Conservation (phyloP, 352 stramenopile genomes). For the Globisporangium splendens region DNA sequence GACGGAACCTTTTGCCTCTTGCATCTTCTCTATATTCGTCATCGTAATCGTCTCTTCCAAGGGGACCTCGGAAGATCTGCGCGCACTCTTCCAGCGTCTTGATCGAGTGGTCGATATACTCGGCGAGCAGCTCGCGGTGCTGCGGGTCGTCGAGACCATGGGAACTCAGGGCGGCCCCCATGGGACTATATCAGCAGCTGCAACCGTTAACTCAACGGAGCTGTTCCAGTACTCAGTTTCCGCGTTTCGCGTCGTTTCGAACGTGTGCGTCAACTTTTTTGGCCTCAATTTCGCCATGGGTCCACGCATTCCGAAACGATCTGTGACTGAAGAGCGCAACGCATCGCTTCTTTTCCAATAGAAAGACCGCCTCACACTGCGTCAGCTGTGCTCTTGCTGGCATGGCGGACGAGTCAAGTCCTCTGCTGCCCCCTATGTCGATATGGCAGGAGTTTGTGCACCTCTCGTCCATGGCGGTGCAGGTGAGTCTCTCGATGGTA, state of each 20-base stretch:
- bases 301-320: too few species aligned
- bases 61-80: constrained; percentile 39
- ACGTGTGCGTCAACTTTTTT: too few species aligned
- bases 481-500: constrained; percentile 64
- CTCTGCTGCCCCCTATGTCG: constrained; percentile 24
- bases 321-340: too few species aligned
- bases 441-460: constrained; percentile 53
- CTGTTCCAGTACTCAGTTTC: too few species aligned
- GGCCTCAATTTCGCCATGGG: too few species aligned
- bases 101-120: constrained; percentile 50
- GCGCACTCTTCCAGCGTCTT: constrained; percentile 54
- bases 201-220: not conserved
- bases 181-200: constrained; percentile 2
- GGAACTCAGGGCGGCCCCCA: constrained; percentile 23
- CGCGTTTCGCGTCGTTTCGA: too few species aligned
- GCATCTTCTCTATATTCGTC: not conserved
- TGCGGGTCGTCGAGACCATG: constrained; percentile 13
- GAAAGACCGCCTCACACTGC: too few species aligned
- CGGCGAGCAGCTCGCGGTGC: constrained; percentile 40
- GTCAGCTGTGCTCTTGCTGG: not conserved
- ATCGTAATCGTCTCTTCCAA: constrained; percentile 19
- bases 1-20: not conserved
- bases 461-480: constrained; percentile 55
- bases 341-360: too few species aligned
- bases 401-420: constrained; percentile 34